Evolutionary conservation across 805 yeast genomes (phyloP).

Genomic region (Teunomyces kruisii): DNA sequence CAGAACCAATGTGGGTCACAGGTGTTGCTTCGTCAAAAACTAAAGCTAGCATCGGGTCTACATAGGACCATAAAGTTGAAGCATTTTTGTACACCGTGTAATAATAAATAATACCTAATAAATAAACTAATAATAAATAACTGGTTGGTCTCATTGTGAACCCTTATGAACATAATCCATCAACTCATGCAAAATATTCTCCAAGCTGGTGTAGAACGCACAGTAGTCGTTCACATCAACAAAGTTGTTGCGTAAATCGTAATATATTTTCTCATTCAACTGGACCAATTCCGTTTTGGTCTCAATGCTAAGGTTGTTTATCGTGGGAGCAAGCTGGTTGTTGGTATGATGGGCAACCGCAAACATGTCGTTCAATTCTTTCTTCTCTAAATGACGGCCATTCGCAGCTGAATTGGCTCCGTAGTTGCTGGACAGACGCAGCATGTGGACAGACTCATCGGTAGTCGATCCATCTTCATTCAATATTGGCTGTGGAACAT

Average conservation of each 20-base stretch:
- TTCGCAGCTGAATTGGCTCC: neutral
- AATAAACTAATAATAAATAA: neutral
- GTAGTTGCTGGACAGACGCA: neutral
- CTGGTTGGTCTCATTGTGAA: neutral
- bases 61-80: too few species aligned
- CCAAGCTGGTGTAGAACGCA: conserved; percentile 42
- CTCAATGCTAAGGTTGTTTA: conserved; percentile 9
- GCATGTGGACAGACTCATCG: neutral
- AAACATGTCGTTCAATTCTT: neutral
- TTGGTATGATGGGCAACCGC: neutral
- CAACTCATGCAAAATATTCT: conserved; percentile 38
- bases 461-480: neutral
- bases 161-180: conserved; percentile 33
- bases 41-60: too few species aligned
- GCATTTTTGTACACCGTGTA: neutral
- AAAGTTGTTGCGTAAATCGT: conserved; percentile 42
- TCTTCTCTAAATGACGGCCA: neutral
- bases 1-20: too few species aligned
- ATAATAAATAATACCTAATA: neutral
- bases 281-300: conserved; percentile 28
- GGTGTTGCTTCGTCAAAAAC: too few species aligned
- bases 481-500: conserved; percentile 42
- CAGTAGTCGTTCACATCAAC: conserved; percentile 47
- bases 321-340: neutral
- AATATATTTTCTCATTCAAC: conserved; percentile 37